A percentile compares a stretch with the other conserved stretches of the same genome.
phyloP scores from a whole-genome alignment of 495 filamentous ascomycete species.

The Staphylotrichum longicolle region DNA sequence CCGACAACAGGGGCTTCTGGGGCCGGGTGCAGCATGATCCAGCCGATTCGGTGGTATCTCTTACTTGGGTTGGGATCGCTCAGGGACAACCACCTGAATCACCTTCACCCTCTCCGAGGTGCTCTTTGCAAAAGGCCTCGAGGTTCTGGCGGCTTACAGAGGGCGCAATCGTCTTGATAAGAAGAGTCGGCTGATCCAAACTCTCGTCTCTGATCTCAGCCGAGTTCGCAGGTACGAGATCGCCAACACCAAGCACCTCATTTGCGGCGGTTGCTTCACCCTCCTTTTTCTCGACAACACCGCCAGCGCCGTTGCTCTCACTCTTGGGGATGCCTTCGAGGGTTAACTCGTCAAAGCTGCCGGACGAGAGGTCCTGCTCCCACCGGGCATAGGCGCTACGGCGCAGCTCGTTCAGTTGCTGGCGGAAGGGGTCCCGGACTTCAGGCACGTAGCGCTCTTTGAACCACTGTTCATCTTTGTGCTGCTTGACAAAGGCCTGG shows the following conservation, averaged over 20 bases:
- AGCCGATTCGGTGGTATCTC: conserved; percentile 95
- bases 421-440: conserved; percentile 64
- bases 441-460: conserved; percentile 90
- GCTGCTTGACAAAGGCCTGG: conserved; percentile 78
- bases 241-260: conserved; percentile 87
- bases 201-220: conserved; percentile 82
- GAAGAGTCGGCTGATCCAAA: conserved; percentile 78
- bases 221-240: conserved; percentile 75
- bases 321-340: conserved; percentile 94
- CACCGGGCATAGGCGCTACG: conserved; percentile 73
- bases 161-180: conserved; percentile 97
- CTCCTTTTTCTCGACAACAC: conserved; percentile 89
- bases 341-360: conserved; percentile 89
- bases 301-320: conserved; percentile 83
- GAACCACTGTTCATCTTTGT: conserved; percentile 97
- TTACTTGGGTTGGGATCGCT: conserved; percentile 97
- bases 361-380: conserved; percentile 76
- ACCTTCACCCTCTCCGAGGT: conserved; percentile 79
- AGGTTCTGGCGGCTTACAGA: conserved; percentile 93
- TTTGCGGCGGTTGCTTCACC: conserved; percentile 85
- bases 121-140: conserved; percentile 86
- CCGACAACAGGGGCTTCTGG: conserved; percentile 58
- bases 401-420: conserved; percentile 70
- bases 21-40: conserved; percentile 89
- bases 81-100: conserved; percentile 86